These are phyloP conservation scores for Taiwanofungus camphoratus DNA, from an alignment of 1,284 basidiomycete genomes.

Conservation along the genomic window DNA sequence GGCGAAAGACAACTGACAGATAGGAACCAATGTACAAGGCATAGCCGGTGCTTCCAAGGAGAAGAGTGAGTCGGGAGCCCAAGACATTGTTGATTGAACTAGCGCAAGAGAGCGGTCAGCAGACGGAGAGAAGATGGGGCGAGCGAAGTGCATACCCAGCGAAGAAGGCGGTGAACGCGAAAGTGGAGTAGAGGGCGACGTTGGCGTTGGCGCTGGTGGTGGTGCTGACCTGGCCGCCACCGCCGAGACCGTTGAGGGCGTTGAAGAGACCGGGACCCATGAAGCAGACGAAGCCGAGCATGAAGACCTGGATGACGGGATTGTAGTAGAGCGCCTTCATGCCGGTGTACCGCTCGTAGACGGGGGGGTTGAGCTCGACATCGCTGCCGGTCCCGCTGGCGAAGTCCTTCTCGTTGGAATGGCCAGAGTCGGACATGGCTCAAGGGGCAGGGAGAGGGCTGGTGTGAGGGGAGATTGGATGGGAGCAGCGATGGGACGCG, in stretches of 20 bases:
- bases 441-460: neutral
- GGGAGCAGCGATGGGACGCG: neutral
- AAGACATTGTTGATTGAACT: constrained; percentile 75
- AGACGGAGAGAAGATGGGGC: neutral
- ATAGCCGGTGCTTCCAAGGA: constrained; percentile 68
- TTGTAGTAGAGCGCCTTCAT: constrained; percentile 33
- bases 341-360: constrained; percentile 26
- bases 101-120: constrained; percentile 6
- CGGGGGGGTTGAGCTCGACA: constrained; percentile 14
- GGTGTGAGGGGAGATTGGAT: no score
- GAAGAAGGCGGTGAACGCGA: constrained; percentile 59
- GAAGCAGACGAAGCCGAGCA: constrained; percentile 65
- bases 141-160: constrained; percentile 43
- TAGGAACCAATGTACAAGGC: constrained; percentile 71
- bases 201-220: constrained; percentile 60
- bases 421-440: constrained; percentile 16
- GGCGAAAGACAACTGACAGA: constrained; percentile 40
- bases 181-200: constrained; percentile 63
- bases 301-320: constrained; percentile 38
- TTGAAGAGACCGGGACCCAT: constrained; percentile 55
- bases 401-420: constrained; percentile 9
- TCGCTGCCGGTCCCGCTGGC: constrained; percentile 14
- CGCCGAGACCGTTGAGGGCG: constrained; percentile 58
- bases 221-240: constrained; percentile 59
- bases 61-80: constrained; percentile 66